Conservation (phyloP, 352 stramenopile genomes). For the Pilasporangium apinafurcum region DNA sequence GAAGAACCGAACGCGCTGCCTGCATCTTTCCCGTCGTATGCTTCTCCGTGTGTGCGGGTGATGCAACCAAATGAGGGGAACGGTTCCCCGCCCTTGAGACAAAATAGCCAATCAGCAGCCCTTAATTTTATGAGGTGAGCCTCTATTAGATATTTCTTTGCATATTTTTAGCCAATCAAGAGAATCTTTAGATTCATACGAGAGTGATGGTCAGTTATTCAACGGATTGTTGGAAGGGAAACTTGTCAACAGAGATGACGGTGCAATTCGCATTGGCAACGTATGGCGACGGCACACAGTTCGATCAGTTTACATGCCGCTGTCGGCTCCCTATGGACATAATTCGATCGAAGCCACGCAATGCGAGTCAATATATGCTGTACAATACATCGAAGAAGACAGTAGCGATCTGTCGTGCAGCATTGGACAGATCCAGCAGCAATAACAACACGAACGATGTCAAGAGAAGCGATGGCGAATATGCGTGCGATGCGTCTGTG, state of each 20-base stretch:
- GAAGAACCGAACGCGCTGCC: too few relatives aligned
- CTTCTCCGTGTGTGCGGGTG: too few relatives aligned
- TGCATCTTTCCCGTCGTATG: too few relatives aligned
- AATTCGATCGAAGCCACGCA: slow-evolving; percentile 19
- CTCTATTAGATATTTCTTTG: too few relatives aligned
- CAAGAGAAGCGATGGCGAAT: background rate
- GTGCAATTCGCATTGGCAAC: slow-evolving; percentile 11
- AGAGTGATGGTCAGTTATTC: slow-evolving; percentile 11
- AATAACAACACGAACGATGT: background rate
- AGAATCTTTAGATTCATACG: background rate
- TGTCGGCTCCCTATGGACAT: slow-evolving; percentile 30
- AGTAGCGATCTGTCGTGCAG: slow-evolving; percentile 4
- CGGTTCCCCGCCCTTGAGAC: too few relatives aligned
- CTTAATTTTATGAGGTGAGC: too few relatives aligned
- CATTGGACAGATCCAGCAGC: too few relatives aligned
- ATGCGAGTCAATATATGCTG: slow-evolving; percentile 26
- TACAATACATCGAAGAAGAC: slow-evolving; percentile 3
- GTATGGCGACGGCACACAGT: slow-evolving; percentile 8
- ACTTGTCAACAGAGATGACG: slow-evolving; percentile 1
- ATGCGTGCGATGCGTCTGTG: slow-evolving; percentile 16
- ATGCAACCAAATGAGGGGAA: too few relatives aligned
- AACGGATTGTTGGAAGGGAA: slow-evolving; percentile 1
- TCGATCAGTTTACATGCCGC: slow-evolving; percentile 52
- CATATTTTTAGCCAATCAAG: slow-evolving; percentile 3
- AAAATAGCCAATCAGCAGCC: too few relatives aligned